Base-by-base conservation (phyloP, 148 eudicot species). In the Silene conica region DNA sequence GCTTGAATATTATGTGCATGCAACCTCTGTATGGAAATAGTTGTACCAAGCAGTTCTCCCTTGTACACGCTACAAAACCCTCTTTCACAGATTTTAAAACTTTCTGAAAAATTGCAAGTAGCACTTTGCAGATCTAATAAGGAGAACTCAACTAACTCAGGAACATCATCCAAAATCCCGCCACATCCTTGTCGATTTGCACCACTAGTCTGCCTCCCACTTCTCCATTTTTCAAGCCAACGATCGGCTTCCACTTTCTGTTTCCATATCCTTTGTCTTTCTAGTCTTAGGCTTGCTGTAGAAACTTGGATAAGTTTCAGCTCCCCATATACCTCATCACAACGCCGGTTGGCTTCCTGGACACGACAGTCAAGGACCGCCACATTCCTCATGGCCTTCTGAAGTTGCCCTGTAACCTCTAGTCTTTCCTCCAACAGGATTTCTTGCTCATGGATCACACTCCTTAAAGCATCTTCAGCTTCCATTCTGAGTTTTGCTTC, bases 161-260 rank as follows among this genome's bases (percentile, higher is more conserved):
- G 77, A 45, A 80, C 65, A 70, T 74, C 81, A 70, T 80, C 87
- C 67, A 73, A 22, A 69, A 79, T 78, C 60, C 86, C 82, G 5
- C 50, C 60, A 54, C 58, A 26, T 62, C 76, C 87, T 67, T 64
- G 79, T 45, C 69, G 72, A 61, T 77, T 76, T 23, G 68, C 58
- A 61, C 74, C 73, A 58, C 76, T 82, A 20, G 70, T 71, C 73
- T 82, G 87, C 78, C 87, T 80, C 48, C 74, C 82, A 73, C 67
- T 81, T 86, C 85, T 87, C 96, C 97, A 88, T 62, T 78, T 71
- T 45, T 88, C 93, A 76, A 92, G 91, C 97, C 96, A 92, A 73
- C 65, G 79, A 19, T 75, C 83, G 58, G 96, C 89, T 76, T 88
- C 91, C 62, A 73, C 74, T 79, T 86, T 87, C 82, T 90, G 93